These are phyloP conservation scores for Pleomassaria siparia DNA, from an alignment of 2,329 filamentous ascomycete species.

Conservation along the genomic window DNA sequence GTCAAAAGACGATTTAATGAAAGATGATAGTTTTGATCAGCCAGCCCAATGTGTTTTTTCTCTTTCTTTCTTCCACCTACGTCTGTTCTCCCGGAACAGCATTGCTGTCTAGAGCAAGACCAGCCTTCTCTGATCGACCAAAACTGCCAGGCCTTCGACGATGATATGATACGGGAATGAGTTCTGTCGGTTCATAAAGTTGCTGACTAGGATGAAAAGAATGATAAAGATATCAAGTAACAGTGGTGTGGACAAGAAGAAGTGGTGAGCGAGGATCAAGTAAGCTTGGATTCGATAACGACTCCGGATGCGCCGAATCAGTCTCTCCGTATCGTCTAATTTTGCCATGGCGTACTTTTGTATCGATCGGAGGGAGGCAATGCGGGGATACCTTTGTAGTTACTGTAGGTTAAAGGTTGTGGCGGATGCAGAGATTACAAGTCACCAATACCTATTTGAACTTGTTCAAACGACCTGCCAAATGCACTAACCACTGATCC, in stretches of 20 bases:
- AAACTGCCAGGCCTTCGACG: conserved; percentile 27
- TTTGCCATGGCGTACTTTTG: not conserved
- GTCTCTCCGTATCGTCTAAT: conserved; percentile 19
- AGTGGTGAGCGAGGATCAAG: conserved; percentile 36
- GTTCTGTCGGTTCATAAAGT: conserved; percentile 37
- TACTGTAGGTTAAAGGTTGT: no score
- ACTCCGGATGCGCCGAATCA: conserved; percentile 28
- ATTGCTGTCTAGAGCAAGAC: not conserved
- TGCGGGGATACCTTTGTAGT: no score
- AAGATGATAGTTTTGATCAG: no score
- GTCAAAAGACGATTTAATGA: no score
- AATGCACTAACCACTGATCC: no score
- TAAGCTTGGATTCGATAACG: conserved; percentile 35
- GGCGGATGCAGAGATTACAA: no score
- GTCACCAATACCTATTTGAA: no score
- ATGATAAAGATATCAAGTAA: conserved; percentile 37
- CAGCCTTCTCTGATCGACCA: conserved; percentile 30
- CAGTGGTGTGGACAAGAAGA: conserved; percentile 33
- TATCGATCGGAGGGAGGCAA: not conserved
- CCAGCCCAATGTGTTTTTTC: no score
- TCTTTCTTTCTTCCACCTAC: no score
- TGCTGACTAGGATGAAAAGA: conserved; percentile 39
- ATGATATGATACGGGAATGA: conserved; percentile 30
- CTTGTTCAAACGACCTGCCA: no score
- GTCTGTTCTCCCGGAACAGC: not conserved